A percentile compares a stretch with the other conserved stretches of the same genome.
These are phyloP conservation scores for Mimosa pudica DNA, from an alignment of 306 rosid species.

Conservation along the genomic window DNA sequence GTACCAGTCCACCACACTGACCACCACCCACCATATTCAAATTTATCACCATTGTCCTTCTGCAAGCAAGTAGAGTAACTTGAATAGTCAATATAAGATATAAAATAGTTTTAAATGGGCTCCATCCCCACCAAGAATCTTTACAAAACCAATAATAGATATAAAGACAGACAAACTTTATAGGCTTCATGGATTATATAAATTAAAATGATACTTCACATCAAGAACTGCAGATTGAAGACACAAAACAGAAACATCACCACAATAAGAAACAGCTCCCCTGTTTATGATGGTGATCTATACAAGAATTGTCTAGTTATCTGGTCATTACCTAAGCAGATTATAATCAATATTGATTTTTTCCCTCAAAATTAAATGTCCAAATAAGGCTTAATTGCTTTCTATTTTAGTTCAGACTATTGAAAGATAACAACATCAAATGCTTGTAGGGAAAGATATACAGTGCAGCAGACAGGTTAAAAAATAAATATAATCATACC, in stretches of 20 bases:
- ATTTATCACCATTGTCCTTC: constrained; percentile 52
- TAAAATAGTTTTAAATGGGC: constrained; percentile 14
- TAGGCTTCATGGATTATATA: background rate
- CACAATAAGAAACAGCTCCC: constrained; percentile 19
- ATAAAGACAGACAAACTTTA: background rate
- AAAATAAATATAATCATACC: constrained; percentile 49
- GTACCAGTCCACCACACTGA: constrained; percentile 99
- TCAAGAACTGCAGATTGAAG: constrained; percentile 27
- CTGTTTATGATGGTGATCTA: constrained; percentile 3
- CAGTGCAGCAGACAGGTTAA: background rate
- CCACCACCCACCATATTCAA: constrained; percentile 95
- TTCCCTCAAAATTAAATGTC: constrained; percentile 4
- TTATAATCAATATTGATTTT: background rate
- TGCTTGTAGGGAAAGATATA: constrained; percentile 12
- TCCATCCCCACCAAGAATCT: background rate
- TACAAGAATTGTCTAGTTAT: background rate
- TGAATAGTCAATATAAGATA: constrained; percentile 9
- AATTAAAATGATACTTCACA: constrained; percentile 4
- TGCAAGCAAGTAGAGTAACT: constrained; percentile 46
- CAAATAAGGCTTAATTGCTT: background rate
- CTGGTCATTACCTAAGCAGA: background rate
- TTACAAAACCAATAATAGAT: background rate
- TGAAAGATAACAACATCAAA: background rate
- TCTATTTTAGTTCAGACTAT: background rate
- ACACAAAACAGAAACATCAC: constrained; percentile 7